These are phyloP conservation scores for Fusarium pseudonygamai DNA, from an alignment of 2,329 filamentous ascomycete genomes.

Conservation along the genomic window DNA sequence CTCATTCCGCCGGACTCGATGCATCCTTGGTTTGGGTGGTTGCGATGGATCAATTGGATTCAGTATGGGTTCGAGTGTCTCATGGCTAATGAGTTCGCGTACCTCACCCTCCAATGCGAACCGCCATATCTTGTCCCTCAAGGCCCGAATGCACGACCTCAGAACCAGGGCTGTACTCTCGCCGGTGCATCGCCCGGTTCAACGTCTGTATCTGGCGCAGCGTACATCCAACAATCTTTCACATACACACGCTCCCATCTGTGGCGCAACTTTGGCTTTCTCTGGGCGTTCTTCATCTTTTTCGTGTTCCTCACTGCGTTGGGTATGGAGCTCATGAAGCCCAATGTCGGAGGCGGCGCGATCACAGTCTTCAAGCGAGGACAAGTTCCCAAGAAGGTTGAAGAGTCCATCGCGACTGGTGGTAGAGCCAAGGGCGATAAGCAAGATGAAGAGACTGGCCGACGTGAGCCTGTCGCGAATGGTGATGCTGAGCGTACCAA, in stretches of 20 bases:
- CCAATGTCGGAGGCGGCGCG: slow-evolving; percentile 66
- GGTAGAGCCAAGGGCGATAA: slow-evolving; percentile 49
- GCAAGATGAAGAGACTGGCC: slow-evolving; percentile 61
- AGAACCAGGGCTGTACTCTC: slow-evolving; percentile 65
- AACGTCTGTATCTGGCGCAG: slow-evolving; percentile 60
- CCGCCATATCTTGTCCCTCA: slow-evolving; percentile 67
- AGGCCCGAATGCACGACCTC: slow-evolving; percentile 42
- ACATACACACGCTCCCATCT: slow-evolving; percentile 66
- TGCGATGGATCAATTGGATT: slow-evolving; percentile 72
- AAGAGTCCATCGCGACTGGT: slow-evolving; percentile 65
- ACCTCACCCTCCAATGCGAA: slow-evolving; percentile 66
- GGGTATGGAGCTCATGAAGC: slow-evolving; percentile 73
- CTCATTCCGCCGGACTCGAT: slow-evolving; percentile 67
- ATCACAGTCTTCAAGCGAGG: slow-evolving; percentile 72
- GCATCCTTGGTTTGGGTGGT: slow-evolving; percentile 71
- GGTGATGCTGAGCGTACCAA: slow-evolving; percentile 39
- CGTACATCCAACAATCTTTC: slow-evolving; percentile 64
- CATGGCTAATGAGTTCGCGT: slow-evolving; percentile 70
- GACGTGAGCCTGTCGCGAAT: slow-evolving; percentile 39
- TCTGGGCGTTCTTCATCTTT: slow-evolving; percentile 78
- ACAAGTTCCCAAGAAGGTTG: slow-evolving; percentile 67
- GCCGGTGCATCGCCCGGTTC: slow-evolving; percentile 57
- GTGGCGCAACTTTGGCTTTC: slow-evolving; percentile 82
- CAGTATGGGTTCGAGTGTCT: slow-evolving; percentile 77
- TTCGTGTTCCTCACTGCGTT: slow-evolving; percentile 78